phyloP scores from a whole-genome alignment of 225 moss, liverwort and hornwort species.

The Ulota crispa region DNA sequence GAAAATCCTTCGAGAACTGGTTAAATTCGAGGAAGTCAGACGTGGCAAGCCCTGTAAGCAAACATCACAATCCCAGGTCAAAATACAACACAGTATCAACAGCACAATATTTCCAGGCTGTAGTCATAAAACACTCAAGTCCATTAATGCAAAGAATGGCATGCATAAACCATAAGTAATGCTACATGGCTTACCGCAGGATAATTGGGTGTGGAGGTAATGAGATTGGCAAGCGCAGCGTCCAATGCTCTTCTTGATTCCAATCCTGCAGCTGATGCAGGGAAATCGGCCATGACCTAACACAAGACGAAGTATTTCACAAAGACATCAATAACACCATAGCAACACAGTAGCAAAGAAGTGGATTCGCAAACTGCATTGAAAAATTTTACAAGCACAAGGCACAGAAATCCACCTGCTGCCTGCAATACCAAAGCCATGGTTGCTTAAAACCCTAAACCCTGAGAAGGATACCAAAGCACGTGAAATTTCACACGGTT shows the following conservation, averaged over 20 bases:
- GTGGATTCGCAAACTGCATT: background rate
- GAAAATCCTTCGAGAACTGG: slow-evolving; percentile 36
- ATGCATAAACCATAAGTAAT: background rate
- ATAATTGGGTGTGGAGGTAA: slow-evolving; percentile 20
- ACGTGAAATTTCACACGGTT: background rate
- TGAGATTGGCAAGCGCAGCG: slow-evolving; percentile 36
- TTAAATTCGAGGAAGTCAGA: slow-evolving; percentile 35
- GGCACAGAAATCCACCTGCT: background rate
- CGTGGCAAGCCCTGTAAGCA: slow-evolving; percentile 44
- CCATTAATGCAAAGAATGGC: background rate
- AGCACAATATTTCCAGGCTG: background rate
- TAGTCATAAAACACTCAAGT: background rate
- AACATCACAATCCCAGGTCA: background rate
- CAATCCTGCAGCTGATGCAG: slow-evolving; percentile 33
- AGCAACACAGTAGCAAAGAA: background rate
- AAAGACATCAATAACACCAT: background rate
- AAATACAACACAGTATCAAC: background rate
- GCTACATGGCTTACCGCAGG: slow-evolving; percentile 41
- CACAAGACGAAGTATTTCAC: background rate
- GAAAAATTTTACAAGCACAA: background rate
- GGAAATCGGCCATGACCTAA: slow-evolving; percentile 40
- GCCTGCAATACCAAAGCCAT: background rate
- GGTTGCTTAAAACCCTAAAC: slow-evolving; percentile 9
- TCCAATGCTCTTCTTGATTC: slow-evolving; percentile 36
- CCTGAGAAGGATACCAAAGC: background rate